phyloP scores from a whole-genome alignment of 2,329 filamentous ascomycete genomes.

The Xylariaceae sp. region DNA sequence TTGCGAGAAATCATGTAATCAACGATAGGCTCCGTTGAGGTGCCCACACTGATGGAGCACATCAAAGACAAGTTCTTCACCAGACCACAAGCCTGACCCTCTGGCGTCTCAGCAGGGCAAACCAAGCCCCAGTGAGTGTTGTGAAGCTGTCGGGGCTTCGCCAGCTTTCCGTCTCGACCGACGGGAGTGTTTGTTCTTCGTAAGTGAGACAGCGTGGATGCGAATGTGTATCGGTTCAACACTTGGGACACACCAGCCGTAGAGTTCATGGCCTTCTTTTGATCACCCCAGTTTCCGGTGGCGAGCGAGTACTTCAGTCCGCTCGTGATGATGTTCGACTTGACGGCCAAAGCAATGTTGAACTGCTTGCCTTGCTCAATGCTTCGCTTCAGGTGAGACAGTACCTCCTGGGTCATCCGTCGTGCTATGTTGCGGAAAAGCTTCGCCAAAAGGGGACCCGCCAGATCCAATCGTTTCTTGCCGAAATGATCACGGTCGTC shows the following conservation, averaged over 20 bases:
- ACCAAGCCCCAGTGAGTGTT: constrained; percentile 99
- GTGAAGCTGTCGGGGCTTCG: constrained; percentile 94
- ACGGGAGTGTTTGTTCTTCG: constrained; percentile 96
- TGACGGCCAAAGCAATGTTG: constrained; percentile 84
- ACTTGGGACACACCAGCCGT: constrained; percentile 98
- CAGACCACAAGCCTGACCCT: constrained; percentile 95
- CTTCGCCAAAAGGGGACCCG: constrained; percentile 90
- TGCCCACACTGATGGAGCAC: constrained; percentile 97
- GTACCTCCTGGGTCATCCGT: constrained; percentile 85
- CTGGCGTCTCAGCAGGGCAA: constrained; percentile 93
- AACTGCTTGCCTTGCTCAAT: constrained; percentile 87
- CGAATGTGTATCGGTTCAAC: constrained; percentile 94
- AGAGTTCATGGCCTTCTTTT: constrained; percentile 93
- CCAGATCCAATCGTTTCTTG: constrained; percentile 95
- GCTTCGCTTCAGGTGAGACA: constrained; percentile 84
- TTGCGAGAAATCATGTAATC: constrained; percentile 94
- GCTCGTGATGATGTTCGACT: constrained; percentile 84
- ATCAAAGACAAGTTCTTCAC: constrained; percentile 97
- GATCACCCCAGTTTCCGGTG: constrained; percentile 98
- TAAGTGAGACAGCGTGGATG: constrained; percentile 93
- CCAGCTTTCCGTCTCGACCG: constrained; percentile 94
- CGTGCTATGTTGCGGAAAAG: constrained; percentile 90
- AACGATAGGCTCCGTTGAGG: constrained; percentile 80
- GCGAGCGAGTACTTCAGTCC: constrained; percentile 95
- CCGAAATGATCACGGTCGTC: constrained; percentile 99